These are phyloP conservation scores for Trichophaea hybrida DNA, from an alignment of 2,329 filamentous ascomycete genomes.

Conservation along the genomic window DNA sequence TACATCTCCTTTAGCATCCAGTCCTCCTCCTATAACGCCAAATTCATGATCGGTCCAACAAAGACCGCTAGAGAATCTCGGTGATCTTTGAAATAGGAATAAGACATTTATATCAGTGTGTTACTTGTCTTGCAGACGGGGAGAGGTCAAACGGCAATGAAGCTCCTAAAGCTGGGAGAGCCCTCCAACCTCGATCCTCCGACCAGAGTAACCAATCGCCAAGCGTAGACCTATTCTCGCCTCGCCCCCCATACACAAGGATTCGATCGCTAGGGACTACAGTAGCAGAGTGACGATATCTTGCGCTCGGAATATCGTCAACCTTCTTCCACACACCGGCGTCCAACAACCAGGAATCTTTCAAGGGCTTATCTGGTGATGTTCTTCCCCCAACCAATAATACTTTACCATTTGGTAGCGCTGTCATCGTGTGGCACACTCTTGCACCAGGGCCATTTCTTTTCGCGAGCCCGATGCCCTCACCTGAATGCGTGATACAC, in stretches of 20 bases:
- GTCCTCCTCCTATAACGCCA: conserved; percentile 60
- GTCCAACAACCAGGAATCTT: conserved; percentile 62
- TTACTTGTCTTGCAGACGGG: background rate
- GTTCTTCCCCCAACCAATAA: conserved; percentile 62
- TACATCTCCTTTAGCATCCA: conserved; percentile 49
- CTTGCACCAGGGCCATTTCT: conserved; percentile 28
- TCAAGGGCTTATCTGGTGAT: conserved; percentile 55
- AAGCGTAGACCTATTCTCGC: conserved; percentile 37
- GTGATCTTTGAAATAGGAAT: conserved; percentile 21
- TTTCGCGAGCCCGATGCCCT: background rate
- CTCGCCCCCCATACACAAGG: conserved; percentile 50
- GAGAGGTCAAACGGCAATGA: background rate
- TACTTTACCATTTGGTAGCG: conserved; percentile 43
- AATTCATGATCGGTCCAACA: conserved; percentile 23
- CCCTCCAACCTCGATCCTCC: conserved; percentile 38
- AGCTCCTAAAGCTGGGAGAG: conserved; percentile 26
- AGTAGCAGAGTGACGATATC: conserved; percentile 61
- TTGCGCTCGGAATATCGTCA: conserved; percentile 50
- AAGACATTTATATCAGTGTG: background rate
- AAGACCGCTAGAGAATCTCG: conserved; percentile 45
- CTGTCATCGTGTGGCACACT: conserved; percentile 65
- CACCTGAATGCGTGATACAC: conserved; percentile 9
- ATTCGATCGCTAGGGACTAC: conserved; percentile 30
- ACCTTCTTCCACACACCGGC: conserved; percentile 49
- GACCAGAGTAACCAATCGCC: conserved; percentile 43